A percentile compares a stretch with the other conserved stretches of the same genome.
Evolutionary conservation across 1,284 basidiomycete species (phyloP).

Genomic region (Leccinum solheimii): DNA sequence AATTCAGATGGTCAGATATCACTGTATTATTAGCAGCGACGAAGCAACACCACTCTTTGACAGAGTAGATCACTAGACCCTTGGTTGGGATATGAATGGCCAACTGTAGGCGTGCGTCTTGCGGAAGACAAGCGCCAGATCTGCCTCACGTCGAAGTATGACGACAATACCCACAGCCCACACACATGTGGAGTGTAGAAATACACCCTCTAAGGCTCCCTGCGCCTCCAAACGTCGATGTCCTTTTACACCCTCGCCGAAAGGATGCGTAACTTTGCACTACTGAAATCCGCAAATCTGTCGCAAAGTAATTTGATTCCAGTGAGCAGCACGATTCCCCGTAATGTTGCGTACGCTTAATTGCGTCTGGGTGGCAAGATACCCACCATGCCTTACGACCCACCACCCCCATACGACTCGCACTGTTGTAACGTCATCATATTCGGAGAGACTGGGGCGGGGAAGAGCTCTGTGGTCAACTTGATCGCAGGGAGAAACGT

Average conservation of each 20-base stretch:
- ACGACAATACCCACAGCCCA: conserved; percentile 20
- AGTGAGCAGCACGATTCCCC: conserved; percentile 12
- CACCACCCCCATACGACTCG: conserved; percentile 21
- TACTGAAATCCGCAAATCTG: not conserved
- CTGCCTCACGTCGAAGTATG: conserved; percentile 14
- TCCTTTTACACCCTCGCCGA: conserved; percentile 2
- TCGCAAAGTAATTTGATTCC: not conserved
- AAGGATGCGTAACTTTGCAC: conserved; percentile 6
- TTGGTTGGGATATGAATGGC: conserved; percentile 18
- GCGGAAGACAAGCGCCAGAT: not conserved
- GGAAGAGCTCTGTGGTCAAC: conserved; percentile 34
- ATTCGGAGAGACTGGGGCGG: conserved; percentile 30
- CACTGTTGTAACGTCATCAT: conserved; percentile 25
- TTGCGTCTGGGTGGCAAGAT: conserved; percentile 5
- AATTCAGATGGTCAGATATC: not conserved
- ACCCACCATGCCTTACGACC: not conserved
- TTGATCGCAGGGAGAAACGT: conserved; percentile 24
- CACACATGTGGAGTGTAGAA: not conserved
- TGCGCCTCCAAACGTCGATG: conserved; percentile 6
- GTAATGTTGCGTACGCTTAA: conserved; percentile 11
- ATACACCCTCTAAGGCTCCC: not conserved
- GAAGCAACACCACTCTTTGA: conserved; percentile 6
- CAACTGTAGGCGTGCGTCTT: not conserved
- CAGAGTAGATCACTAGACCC: conserved; percentile 12
- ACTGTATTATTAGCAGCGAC: conserved; percentile 11